Evolutionary conservation across 1,284 basidiomycete species (phyloP).

Genomic region (Irpex lacteus): DNA sequence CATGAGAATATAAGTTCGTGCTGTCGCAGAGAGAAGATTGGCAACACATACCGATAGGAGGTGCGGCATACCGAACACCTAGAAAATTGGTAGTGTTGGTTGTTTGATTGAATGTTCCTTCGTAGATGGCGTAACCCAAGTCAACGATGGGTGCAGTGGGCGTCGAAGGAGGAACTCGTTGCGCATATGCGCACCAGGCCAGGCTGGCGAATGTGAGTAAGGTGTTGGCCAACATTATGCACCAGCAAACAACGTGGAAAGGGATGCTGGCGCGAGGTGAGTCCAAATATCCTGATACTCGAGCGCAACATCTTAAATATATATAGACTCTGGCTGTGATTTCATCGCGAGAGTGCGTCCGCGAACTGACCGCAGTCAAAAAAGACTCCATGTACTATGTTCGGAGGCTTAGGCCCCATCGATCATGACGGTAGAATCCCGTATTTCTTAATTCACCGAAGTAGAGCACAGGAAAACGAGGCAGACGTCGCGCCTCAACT

Average conservation of each 20-base stretch:
- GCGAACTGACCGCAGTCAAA: not conserved
- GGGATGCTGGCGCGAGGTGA: too few relatives aligned
- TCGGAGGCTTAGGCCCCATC: not conserved
- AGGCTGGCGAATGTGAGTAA: not conserved
- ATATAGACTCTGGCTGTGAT: not conserved
- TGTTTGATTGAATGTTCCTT: not conserved
- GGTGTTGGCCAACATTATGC: not conserved
- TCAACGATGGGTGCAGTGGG: not conserved
- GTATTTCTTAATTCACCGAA: not conserved
- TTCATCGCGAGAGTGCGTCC: not conserved
- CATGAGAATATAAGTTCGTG: not conserved
- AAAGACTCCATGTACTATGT: not conserved
- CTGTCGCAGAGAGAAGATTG: not conserved
- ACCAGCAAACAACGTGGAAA: not conserved
- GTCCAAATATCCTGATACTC: not conserved
- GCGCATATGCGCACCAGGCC: not conserved
- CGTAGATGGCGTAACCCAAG: not conserved
- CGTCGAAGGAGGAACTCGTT: not conserved
- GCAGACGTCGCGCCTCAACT: not conserved
- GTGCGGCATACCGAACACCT: not conserved
- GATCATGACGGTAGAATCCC: not conserved
- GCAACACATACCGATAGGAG: not conserved
- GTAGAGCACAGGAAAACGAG: not conserved
- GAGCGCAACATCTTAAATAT: not conserved
- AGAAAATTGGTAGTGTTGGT: not conserved